phyloP scores from a whole-genome alignment of 1,284 basidiomycete genomes.

The Cryptococcus jaspeensis region DNA sequence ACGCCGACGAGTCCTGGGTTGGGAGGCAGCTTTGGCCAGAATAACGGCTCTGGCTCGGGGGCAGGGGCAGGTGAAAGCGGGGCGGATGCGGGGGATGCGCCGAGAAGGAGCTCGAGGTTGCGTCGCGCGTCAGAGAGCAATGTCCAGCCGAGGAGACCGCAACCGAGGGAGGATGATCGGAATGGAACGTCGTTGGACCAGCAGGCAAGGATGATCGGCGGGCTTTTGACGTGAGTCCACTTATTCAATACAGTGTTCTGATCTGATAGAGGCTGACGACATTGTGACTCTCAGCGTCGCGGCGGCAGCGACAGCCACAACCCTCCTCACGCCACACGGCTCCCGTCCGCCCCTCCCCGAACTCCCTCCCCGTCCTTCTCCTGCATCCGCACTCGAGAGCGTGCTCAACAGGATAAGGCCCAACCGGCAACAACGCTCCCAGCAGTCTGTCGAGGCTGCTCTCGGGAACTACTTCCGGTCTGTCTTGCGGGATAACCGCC shows the following conservation, averaged over 20 bases:
- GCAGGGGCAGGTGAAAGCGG: neutral
- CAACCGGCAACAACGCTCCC: constrained; percentile 17
- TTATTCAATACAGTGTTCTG: neutral
- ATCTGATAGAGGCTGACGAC: too few relatives aligned
- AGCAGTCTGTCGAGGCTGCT: constrained; percentile 38
- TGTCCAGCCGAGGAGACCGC: neutral
- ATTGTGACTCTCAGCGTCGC: constrained; percentile 33
- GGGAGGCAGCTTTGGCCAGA: neutral
- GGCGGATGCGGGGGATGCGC: neutral
- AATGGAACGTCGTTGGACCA: constrained; percentile 31
- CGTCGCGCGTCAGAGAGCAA: constrained; percentile 17
- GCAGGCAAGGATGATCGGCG: constrained; percentile 48
- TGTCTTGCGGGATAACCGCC: constrained; percentile 33
- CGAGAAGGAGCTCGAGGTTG: neutral
- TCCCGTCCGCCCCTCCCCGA: constrained; percentile 16
- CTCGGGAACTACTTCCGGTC: constrained; percentile 44
- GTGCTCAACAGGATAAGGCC: constrained; percentile 44
- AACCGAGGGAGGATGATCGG: neutral
- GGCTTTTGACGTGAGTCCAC: constrained; percentile 44
- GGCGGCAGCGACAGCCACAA: constrained; percentile 46
- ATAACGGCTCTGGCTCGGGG: neutral
- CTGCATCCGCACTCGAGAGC: constrained; percentile 33
- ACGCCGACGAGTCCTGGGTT: neutral
- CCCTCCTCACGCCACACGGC: constrained; percentile 32
- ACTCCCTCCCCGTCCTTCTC: constrained; percentile 20